Conservation (phyloP, 306 rosid species). For the Prinsepia uniflora region DNA sequence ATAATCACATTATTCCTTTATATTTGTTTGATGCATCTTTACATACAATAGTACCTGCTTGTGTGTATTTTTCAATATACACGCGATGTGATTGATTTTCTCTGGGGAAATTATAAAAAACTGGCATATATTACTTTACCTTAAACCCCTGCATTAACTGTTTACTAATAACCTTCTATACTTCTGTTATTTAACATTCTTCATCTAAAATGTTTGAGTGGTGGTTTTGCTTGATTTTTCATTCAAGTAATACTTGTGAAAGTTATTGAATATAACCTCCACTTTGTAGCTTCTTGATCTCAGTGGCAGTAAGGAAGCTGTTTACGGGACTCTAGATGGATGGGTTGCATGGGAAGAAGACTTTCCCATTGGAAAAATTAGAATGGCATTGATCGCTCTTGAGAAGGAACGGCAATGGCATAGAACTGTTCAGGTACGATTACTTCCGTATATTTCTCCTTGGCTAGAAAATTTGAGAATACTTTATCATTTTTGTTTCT, state of each 20-base stretch:
- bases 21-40: not conserved
- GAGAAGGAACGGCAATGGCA: conserved; percentile 93
- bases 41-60: not conserved
- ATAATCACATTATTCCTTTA: not conserved
- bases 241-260: not conserved
- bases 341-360: conserved; percentile 92
- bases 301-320: conserved; percentile 67
- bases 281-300: conserved; percentile 68
- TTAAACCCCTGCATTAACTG: too few relatives aligned
- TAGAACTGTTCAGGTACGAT: conserved; percentile 68
- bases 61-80: too few relatives aligned
- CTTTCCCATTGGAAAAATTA: conserved; percentile 67
- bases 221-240: not conserved
- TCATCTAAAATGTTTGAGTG: not conserved
- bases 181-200: too few relatives aligned
- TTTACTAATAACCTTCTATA: too few relatives aligned
- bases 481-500: too few relatives aligned
- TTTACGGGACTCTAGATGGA: conserved; percentile 86
- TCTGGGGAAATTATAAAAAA: too few relatives aligned
- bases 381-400: conserved; percentile 47
- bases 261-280: conserved; percentile 11
- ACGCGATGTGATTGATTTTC: too few relatives aligned
- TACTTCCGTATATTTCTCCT: not conserved
- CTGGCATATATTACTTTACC: too few relatives aligned
- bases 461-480: not conserved